Evolutionary conservation across 225 moss, liverwort and hornwort genomes (phyloP).

Genomic region (Asterella californica): DNA sequence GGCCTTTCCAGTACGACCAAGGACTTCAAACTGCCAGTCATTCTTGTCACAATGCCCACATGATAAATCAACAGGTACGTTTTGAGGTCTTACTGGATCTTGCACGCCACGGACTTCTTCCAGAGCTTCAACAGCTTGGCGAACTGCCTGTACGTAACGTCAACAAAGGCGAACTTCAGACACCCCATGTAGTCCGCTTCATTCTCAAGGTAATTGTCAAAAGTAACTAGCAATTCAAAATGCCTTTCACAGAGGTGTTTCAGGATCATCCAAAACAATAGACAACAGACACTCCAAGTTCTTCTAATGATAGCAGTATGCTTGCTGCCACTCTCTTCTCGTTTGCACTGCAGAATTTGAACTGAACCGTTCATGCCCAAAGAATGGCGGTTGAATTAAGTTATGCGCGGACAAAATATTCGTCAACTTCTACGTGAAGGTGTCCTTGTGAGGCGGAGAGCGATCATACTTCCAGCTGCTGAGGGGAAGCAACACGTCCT

Average conservation of each 20-base stretch:
- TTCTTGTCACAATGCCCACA: background rate
- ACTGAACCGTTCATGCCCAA: background rate
- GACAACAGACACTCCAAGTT: background rate
- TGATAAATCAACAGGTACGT: background rate
- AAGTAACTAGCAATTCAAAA: background rate
- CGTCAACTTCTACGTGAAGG: background rate
- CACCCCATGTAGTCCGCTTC: background rate
- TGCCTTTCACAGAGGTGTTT: background rate
- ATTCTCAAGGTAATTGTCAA: too few relatives aligned
- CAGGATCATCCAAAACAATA: background rate
- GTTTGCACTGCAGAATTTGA: background rate
- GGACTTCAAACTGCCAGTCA: background rate
- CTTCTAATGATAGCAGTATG: background rate
- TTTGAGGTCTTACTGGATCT: conserved; percentile 57
- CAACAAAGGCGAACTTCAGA: background rate
- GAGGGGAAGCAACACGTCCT: conserved; percentile 63
- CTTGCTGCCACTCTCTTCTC: background rate
- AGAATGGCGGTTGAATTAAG: background rate
- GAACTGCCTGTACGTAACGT: conserved; percentile 51
- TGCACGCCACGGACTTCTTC: conserved; percentile 63
- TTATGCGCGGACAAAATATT: background rate
- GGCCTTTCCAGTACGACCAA: background rate
- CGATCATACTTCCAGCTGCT: conserved; percentile 58
- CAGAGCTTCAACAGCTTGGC: conserved; percentile 62
- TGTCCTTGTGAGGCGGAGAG: background rate